Evolutionary conservation across 345 rosid species (phyloP), one percentile per base, ranked within the genome.

Genomic region (Erodium maritimum): DNA sequence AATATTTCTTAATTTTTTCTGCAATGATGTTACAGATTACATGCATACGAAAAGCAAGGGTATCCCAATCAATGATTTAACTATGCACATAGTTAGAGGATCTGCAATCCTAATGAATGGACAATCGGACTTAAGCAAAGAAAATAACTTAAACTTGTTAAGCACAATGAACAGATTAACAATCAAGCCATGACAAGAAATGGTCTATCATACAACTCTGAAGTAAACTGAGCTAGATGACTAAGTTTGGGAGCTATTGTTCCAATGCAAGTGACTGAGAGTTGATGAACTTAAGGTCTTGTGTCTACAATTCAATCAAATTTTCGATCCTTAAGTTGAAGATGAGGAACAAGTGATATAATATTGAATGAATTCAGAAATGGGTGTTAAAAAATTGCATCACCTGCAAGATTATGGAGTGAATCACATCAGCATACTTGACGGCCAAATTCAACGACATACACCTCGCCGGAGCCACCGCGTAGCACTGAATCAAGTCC

Each of bases 371-470:
- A 62, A 19, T 22, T 58, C n/a, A n/a, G n/a, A n/a, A n/a, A n/a
- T n/a, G n/a, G n/a, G n/a, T n/a, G n/a, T n/a, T n/a, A n/a, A n/a
- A n/a, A n/a, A 29, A 29, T 29, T 29, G 37, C 24, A 19, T n/a
- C 52, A 93, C 99, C 99, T 93, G 97, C 71, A 93, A 76, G 17
- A 93, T 73, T 19, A 85, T 70, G 17, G 99, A 93, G 72, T 75
- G 65, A 71, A 93, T 80, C 60, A 93, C 84, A 71, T 93, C 96
- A 10, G 97, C 99, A 56, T 93, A 93, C 79, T 87, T 93, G 55
- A 93, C 96, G 22, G 99, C 96, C 67, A 93, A 71, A 62, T 83
- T 93, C 56, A 93, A 91, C 5, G 97, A 89, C 99, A 93, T 85
- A 73, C 99, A 93, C 61, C 99, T 73, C 1, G 99, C 97, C 3